Percentiles rank a stretch among this genome's conserved stretches.
phyloP scores from a whole-genome alignment of 352 stramenopile species.

The Globisporangium emineosum region DNA sequence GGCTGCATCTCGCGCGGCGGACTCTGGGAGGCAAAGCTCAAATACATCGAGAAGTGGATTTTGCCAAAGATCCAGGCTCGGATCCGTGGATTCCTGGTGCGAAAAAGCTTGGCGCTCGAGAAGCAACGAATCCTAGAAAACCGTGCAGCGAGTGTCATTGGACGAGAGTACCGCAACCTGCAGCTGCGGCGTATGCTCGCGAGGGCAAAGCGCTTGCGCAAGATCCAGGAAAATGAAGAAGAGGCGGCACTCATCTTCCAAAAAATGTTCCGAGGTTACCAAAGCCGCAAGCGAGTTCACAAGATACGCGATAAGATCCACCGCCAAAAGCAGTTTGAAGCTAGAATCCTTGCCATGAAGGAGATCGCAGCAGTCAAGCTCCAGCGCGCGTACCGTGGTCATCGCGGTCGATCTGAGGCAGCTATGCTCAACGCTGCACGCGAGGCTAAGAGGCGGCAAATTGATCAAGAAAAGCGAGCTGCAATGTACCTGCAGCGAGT shows the following conservation, averaged over 20 bases:
- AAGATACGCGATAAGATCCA: constrained; percentile 43
- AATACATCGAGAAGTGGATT: constrained; percentile 56
- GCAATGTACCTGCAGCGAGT: constrained; percentile 72
- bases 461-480: constrained; percentile 37
- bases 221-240: constrained; percentile 56
- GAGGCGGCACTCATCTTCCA: constrained; percentile 69
- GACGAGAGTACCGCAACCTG: constrained; percentile 47
- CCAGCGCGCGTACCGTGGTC: constrained; percentile 69
- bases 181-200: constrained; percentile 48
- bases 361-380: constrained; percentile 65
- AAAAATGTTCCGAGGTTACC: constrained; percentile 71
- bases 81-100: constrained; percentile 73
- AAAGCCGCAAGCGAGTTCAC: constrained; percentile 37
- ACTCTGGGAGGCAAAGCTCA: constrained; percentile 64
- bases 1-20: constrained; percentile 73
- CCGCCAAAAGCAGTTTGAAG: constrained; percentile 43
- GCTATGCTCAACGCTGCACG: constrained; percentile 44
- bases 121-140: constrained; percentile 30
- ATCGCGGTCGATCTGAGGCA: constrained; percentile 48
- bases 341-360: constrained; percentile 48
- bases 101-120: constrained; percentile 37
- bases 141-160: constrained; percentile 38
- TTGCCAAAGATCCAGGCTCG: constrained; percentile 77
- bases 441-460: constrained; percentile 40
- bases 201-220: constrained; percentile 40